Evolutionary conservation across 2,329 filamentous ascomycete species (phyloP), one percentile per base, ranked within the genome.

Genomic region (Colletotrichum tropicale): DNA sequence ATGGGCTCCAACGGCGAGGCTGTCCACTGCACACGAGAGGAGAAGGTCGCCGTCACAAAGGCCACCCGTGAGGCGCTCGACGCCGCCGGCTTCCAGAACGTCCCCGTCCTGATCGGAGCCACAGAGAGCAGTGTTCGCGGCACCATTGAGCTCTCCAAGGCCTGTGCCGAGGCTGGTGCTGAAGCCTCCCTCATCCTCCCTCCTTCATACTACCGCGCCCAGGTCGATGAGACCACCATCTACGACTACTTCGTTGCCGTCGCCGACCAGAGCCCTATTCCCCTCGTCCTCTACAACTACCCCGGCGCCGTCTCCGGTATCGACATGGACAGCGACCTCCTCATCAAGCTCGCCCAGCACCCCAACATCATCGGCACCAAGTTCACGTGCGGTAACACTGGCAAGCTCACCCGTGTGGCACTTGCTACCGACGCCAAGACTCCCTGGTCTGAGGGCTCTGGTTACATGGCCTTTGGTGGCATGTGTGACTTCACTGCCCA

Each of bases 1-100:
- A 95, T 97, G 93, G 95, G 96, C 77, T 98, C 95, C 79, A 98
- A 98, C 85, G 95, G 95, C 76, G 95, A 98, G 87, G 95, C 95
- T 28, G 94, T 95, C 71, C 95, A 98, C 87, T 93, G 96, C 81
- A 94, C 93, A 70, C 91, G 92, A 60, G 91, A 93, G 77, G 95
- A 98, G 86, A 96, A 96, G 84, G 84, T 91, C 64, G 90, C 91
- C 36, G 93, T 97, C 78, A 96, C 94, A 21, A 88, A 88, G 81
- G 94, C 95, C 69, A 96, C 95, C 10, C 92, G 95, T 71, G 93
- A 95, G 82, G 95, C 95, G 21, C 90, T 98, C 64, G 94, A 97
- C 82, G 93, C 92, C 64, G 94, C 95, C 32, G 95, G 95, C 72
- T 97, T 95, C 88, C 82, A 87, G 61, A 86, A 93, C 61, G 91